Evolutionary conservation across 441 rosid species (phyloP), one percentile per base, ranked within the genome.

Genomic region (Breynia disticha): DNA sequence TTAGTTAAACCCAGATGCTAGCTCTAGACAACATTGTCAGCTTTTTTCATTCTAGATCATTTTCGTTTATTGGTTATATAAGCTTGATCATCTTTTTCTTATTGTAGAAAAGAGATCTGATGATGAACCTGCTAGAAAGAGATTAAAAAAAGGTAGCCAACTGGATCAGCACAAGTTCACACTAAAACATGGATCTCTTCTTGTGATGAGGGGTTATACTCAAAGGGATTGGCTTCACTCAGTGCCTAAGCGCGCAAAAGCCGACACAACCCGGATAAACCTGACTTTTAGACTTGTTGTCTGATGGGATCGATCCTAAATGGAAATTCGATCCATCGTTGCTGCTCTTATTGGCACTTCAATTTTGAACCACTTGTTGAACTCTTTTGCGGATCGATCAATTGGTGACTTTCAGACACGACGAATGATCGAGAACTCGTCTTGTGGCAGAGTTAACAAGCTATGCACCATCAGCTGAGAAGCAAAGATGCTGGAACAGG

Each of bases 191-290:
- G 95, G 95, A 64, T 83, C 93, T 2, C 52, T 90, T 55, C 59
- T 87, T 55, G 87, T 87, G 58, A 90, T 88, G 96, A 81, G 74
- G 55, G 95, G 91, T 18, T 65, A 83, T 72, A 81, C 87, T 0
- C 97, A 84, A 61, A 79, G 93, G 59, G 96, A 90, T 32, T 87
- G 97, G 97, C 58, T 80, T 7, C 97, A 87, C 71, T 87, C 87
- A 0, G 81, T 90, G 52, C 90, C 90, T 8, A 90, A 84, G 71
- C 81, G 89, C 42, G 79, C 79, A 20, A 88, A 81, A 68, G 81
- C 65, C 4, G 86, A 72, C 7, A 70, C 80, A 0, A 70, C 73
- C 49, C 79, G 90, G 57, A 80, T 89, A 45, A 90, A 90, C 69
- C 89, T 86, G 39, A 90, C 94, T 45, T 90, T 86, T 67, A 68